phyloP scores from a whole-genome alignment of 2,329 filamentous ascomycete genomes.

The Chaetomium sp. region DNA sequence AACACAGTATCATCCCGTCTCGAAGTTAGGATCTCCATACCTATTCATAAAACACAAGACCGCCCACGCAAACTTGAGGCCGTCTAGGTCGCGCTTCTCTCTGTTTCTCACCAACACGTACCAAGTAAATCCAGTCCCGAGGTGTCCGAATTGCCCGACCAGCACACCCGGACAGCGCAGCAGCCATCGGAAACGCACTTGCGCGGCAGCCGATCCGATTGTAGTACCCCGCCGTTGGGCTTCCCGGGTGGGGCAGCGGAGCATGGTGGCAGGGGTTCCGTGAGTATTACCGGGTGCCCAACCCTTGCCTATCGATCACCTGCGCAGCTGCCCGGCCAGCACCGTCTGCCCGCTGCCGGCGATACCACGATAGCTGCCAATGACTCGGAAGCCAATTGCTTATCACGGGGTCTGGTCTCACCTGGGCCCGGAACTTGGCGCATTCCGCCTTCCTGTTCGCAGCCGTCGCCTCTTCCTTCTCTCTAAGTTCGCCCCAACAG shows the following conservation, averaged over 20 bases:
- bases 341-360: slow-evolving; percentile 27
- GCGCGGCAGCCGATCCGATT: slow-evolving; percentile 33
- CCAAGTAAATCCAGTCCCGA: slow-evolving; percentile 6
- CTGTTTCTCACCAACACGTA: slow-evolving; percentile 16
- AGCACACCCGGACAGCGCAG: slow-evolving; percentile 23
- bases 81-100: not conserved
- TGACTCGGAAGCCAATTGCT: slow-evolving; percentile 23
- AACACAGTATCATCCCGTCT: too few relatives aligned
- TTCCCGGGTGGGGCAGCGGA: slow-evolving; percentile 24
- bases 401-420: slow-evolving; percentile 33
- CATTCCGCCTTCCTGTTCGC: slow-evolving; percentile 20
- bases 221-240: slow-evolving; percentile 30
- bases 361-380: slow-evolving; percentile 26
- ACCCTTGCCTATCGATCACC: slow-evolving; percentile 35
- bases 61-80: not conserved
- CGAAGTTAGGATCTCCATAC: not conserved
- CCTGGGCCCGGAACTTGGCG: slow-evolving; percentile 27
- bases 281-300: slow-evolving; percentile 19
- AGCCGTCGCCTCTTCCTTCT: not conserved
- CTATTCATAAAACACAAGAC: not conserved
- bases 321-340: slow-evolving; percentile 27
- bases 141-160: slow-evolving; percentile 16
- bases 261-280: slow-evolving; percentile 23
- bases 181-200: slow-evolving; percentile 23
- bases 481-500: not conserved